A percentile compares a stretch with the other conserved stretches of the same genome.
These are phyloP conservation scores for Acacia crassicarpa DNA, from an alignment of 306 rosid species.

Conservation along the genomic window DNA sequence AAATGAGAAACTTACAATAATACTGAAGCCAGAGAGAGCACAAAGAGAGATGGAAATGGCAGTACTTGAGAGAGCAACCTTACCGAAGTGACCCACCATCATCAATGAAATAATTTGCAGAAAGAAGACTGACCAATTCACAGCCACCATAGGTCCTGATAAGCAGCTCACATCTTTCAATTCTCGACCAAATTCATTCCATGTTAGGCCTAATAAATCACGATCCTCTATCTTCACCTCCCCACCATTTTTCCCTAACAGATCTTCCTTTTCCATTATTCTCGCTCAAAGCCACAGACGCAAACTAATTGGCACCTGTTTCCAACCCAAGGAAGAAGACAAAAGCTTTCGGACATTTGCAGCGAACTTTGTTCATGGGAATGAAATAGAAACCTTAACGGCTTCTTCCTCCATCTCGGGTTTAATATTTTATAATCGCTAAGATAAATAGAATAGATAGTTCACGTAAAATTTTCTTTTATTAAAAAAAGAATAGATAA, in stretches of 20 bases:
- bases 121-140: conserved; percentile 46
- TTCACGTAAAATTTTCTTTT: too few species aligned
- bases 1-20: conserved; percentile 42
- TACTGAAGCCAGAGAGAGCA: conserved; percentile 59
- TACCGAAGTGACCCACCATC: conserved; percentile 70
- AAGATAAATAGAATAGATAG: too few species aligned
- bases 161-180: conserved; percentile 40
- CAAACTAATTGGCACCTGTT: too few species aligned
- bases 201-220: not conserved
- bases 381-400: too few species aligned
- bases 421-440: too few species aligned
- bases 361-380: too few species aligned
- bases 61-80: conserved; percentile 65
- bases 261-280: not conserved
- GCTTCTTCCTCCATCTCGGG: too few species aligned
- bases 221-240: not conserved
- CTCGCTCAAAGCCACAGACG: not conserved
- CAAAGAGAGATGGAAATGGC: conserved; percentile 59
- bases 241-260: not conserved
- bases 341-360: too few species aligned
- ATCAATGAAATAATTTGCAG: conserved; percentile 51
- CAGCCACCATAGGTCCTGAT: conserved; percentile 61
- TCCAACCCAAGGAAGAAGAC: too few species aligned
- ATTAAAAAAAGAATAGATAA: too few species aligned
- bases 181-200: conserved; percentile 37